Percentiles rank a stretch among this genome's conserved stretches.
phyloP scores from a whole-genome alignment of 2,329 filamentous ascomycete genomes.

The Ambrosiella cleistominuta region DNA sequence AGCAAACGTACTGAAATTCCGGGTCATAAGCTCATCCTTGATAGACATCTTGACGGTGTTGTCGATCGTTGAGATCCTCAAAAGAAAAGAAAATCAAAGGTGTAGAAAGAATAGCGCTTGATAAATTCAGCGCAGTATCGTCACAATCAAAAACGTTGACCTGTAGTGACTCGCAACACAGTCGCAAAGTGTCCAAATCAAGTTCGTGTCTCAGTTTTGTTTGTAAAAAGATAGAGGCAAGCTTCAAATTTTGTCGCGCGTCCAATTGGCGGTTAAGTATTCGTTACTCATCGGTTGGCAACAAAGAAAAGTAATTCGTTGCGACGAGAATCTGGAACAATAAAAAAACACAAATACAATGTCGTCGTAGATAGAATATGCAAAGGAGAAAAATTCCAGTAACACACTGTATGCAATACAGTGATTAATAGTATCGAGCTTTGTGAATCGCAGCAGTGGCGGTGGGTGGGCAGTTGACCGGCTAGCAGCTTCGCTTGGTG shows the following conservation, averaged over 20 bases:
- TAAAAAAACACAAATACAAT: background rate
- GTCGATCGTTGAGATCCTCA: background rate
- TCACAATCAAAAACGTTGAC: background rate
- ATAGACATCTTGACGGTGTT: conserved; percentile 41
- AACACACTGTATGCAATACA: conserved; percentile 1
- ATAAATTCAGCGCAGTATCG: too few species aligned
- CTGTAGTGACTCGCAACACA: background rate
- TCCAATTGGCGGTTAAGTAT: background rate
- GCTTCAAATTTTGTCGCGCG: background rate
- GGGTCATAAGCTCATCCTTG: conserved; percentile 53
- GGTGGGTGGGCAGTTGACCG: background rate
- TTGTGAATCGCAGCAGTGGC: background rate
- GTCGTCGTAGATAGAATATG: conserved; percentile 1
- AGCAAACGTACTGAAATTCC: conserved; percentile 50
- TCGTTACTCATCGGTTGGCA: too few species aligned
- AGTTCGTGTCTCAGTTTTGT: background rate
- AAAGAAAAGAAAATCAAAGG: background rate
- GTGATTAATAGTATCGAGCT: background rate
- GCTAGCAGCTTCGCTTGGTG: background rate
- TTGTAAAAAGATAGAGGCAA: background rate
- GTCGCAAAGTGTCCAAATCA: conserved; percentile 4
- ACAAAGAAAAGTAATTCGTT: too few species aligned
- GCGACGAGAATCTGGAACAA: background rate
- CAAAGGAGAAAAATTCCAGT: conserved; percentile 5
- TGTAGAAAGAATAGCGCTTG: background rate